Conservation (phyloP, 805 yeast species). For the Hermanozyma aechmeae region DNA sequence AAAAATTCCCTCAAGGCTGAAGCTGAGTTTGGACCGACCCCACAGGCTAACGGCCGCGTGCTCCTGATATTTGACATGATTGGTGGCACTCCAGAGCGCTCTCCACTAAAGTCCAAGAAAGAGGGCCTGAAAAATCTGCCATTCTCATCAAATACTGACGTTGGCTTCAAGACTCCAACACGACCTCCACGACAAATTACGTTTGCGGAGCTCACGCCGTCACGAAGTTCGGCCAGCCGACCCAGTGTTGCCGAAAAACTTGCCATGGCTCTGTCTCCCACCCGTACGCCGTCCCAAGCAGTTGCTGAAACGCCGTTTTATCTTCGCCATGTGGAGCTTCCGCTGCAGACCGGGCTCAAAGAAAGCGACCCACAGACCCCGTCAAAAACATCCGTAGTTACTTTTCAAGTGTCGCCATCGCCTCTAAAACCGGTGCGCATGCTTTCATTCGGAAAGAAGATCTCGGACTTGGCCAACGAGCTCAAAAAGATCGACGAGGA, state of each 20-base stretch:
- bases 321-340: background rate
- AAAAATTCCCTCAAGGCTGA: conserved; percentile 3
- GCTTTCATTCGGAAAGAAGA: conserved; percentile 15
- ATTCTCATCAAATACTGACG: background rate
- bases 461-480: conserved; percentile 42
- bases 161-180: conserved; percentile 27
- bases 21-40: conserved; percentile 72
- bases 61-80: conserved; percentile 60
- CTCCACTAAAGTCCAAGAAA: conserved; percentile 21
- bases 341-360: conserved; percentile 1
- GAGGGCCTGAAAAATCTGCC: conserved; percentile 1
- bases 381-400: conserved; percentile 6
- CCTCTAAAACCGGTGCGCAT: conserved; percentile 31
- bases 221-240: conserved; percentile 9
- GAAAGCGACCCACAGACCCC: conserved; percentile 4
- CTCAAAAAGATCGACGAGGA: conserved; percentile 23
- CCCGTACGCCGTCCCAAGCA: background rate
- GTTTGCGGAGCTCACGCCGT: conserved; percentile 8
- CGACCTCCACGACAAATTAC: conserved; percentile 11
- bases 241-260: conserved; percentile 14
- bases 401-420: conserved; percentile 36
- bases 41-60: conserved; percentile 73
- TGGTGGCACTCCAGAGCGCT: conserved; percentile 34
- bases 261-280: conserved; percentile 8
- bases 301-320: conserved; percentile 1